phyloP scores from a whole-genome alignment of 495 filamentous ascomycete species.

The Letharia columbiana region DNA sequence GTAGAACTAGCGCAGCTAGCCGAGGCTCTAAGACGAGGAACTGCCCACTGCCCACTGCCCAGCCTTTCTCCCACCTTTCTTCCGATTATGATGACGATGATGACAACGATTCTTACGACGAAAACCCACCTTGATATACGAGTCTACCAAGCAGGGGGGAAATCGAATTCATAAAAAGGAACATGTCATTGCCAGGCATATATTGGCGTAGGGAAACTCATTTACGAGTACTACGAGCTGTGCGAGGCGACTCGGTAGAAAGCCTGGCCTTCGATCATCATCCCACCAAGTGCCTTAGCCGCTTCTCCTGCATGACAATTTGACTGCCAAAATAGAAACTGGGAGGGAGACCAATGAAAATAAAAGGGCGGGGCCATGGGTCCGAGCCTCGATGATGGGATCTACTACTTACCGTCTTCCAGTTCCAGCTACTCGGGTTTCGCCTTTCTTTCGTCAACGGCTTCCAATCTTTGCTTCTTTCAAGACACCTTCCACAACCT shows the following conservation, averaged over 20 bases:
- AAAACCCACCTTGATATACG: neutral
- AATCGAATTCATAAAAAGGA: neutral
- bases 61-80: neutral
- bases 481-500: neutral
- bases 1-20: neutral
- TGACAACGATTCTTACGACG: too few relatives aligned
- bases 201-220: neutral
- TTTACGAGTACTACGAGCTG: neutral
- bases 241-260: neutral
- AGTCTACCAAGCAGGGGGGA: neutral
- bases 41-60: neutral
- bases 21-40: constrained; percentile 1
- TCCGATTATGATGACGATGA: neutral
- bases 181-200: neutral
- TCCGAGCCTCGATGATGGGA: constrained; percentile 10
- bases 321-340: neutral
- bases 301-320: constrained; percentile 11
- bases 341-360: neutral
- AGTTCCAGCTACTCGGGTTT: neutral
- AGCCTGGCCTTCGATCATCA: neutral
- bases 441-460: constrained; percentile 1
- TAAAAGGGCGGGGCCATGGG: constrained; percentile 1
- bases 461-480: neutral
- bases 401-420: constrained; percentile 3
- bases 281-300: constrained; percentile 10